These are phyloP conservation scores for Corymbia maculata DNA, from an alignment of 345 rosid genomes.

Conservation along the genomic window DNA sequence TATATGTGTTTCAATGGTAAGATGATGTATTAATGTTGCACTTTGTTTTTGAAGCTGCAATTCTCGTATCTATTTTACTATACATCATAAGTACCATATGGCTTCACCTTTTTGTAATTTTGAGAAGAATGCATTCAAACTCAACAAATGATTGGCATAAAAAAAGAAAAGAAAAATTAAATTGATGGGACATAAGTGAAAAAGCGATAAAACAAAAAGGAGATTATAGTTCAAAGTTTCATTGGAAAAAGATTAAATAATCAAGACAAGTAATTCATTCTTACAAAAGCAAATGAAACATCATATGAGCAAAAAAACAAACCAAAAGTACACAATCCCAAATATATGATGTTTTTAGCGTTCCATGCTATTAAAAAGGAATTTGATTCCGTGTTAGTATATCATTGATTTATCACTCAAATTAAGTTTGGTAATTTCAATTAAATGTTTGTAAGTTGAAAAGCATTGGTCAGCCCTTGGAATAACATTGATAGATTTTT, in stretches of 20 bases:
- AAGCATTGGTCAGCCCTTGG: too few species aligned
- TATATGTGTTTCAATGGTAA: too few species aligned
- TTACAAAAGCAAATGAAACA: background rate
- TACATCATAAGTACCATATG: background rate
- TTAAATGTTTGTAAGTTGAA: too few species aligned
- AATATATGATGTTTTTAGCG: background rate
- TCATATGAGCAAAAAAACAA: accelerated
- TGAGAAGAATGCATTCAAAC: background rate
- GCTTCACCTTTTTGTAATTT: background rate
- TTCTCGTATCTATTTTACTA: background rate
- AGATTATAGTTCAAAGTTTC: too few species aligned
- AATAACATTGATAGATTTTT: too few species aligned
- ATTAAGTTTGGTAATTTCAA: too few species aligned
- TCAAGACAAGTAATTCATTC: background rate
- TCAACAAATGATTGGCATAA: too few species aligned
- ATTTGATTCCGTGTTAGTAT: accelerated
- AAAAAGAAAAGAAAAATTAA: too few species aligned
- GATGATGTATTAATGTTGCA: too few species aligned
- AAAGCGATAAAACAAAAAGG: too few species aligned
- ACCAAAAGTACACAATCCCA: background rate
- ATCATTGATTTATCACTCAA: background rate
- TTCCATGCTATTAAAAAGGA: accelerated
- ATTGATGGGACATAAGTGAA: accelerated
- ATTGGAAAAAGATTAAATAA: too few species aligned
- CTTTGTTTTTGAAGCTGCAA: accelerated